Evolutionary conservation across 352 stramenopile species (phyloP).

Genomic region (Nothophytophthora sp.): DNA sequence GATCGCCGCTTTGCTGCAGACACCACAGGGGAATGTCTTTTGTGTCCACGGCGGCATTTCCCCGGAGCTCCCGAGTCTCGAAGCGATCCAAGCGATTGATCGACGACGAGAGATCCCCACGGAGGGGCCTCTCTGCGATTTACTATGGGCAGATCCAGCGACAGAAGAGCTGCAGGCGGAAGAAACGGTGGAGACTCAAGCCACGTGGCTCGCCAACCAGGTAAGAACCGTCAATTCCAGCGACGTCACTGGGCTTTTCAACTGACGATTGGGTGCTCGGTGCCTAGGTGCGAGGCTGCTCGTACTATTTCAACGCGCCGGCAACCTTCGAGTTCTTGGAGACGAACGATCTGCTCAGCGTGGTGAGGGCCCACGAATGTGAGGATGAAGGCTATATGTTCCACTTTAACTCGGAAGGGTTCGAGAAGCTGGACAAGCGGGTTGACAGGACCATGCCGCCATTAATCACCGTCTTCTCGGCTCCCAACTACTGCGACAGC

Average conservation of each 20-base stretch:
- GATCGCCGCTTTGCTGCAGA: constrained; percentile 55
- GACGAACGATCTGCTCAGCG: constrained; percentile 60
- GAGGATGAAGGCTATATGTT: constrained; percentile 69
- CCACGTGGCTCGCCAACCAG: constrained; percentile 24
- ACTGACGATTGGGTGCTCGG: not conserved
- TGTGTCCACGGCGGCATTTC: constrained; percentile 79
- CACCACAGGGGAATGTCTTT: constrained; percentile 49
- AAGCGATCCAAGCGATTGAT: constrained; percentile 63
- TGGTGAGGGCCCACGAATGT: constrained; percentile 86
- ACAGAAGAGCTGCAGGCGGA: constrained; percentile 3
- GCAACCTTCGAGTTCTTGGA: constrained; percentile 75
- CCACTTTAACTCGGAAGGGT: constrained; percentile 57
- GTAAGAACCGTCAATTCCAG: constrained; percentile 1
- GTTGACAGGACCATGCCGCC: constrained; percentile 51
- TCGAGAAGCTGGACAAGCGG: constrained; percentile 44
- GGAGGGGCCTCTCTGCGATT: constrained; percentile 62
- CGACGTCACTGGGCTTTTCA: not conserved
- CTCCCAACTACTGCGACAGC: constrained; percentile 95
- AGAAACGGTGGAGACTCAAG: constrained; percentile 8
- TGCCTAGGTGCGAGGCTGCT: constrained; percentile 70
- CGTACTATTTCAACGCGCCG: constrained; percentile 87
- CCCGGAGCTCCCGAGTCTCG: constrained; percentile 44
- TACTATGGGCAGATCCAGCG: constrained; percentile 73
- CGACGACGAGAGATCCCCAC: constrained; percentile 65
- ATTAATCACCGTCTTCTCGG: constrained; percentile 95